Evolutionary conservation across 116 monocot species (phyloP).

Genomic region (Papilionanthe hybrid): DNA sequence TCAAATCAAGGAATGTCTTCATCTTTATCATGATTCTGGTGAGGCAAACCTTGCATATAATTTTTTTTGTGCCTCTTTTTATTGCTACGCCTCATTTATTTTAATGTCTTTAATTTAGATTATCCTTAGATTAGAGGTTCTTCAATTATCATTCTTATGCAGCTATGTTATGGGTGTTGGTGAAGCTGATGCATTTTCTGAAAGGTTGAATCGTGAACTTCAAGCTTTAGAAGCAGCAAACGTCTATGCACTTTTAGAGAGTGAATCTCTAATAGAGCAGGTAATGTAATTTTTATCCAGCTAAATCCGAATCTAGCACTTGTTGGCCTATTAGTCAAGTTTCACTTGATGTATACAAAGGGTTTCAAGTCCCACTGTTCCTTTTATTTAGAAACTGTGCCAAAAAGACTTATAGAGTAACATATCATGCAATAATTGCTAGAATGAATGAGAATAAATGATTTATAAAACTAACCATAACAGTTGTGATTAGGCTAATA

Average conservation of each 20-base stretch:
- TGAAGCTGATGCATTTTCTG: constrained; percentile 99
- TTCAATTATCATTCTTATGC: constrained; percentile 11
- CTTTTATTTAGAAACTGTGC: not conserved
- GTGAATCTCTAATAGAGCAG: constrained; percentile 86
- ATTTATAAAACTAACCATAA: no score
- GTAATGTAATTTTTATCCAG: constrained; percentile 31
- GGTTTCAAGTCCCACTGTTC: not conserved
- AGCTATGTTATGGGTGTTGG: constrained; percentile 99
- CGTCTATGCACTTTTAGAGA: constrained; percentile 87
- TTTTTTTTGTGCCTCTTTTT: not conserved
- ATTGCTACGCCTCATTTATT: not conserved
- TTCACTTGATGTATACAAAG: not conserved
- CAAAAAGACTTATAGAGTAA: no score
- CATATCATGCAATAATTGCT: no score
- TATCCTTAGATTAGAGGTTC: not conserved
- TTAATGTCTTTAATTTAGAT: not conserved
- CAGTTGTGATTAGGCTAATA: no score
- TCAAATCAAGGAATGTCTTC: not conserved
- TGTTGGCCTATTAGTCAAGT: not conserved
- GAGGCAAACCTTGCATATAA: not conserved
- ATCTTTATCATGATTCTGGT: not conserved
- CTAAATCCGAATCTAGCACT: not conserved
- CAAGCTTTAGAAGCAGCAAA: constrained; percentile 97
- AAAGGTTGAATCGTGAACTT: constrained; percentile 90
- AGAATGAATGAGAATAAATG: no score